Conservation (phyloP, 305 asterid genomes). For the Galium porrigens region DNA sequence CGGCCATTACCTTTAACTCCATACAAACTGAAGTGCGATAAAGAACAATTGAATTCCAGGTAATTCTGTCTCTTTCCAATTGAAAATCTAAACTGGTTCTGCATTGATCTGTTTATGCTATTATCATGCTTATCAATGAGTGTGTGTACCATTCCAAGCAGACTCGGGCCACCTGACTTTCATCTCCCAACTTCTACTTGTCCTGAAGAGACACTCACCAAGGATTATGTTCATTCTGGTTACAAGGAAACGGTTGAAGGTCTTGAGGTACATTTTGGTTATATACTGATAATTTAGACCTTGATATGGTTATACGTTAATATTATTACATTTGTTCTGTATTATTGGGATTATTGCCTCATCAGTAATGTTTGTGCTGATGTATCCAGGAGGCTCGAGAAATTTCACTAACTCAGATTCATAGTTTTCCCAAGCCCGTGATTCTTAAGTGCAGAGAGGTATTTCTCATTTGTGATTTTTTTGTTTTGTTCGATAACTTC, state of each 20-base stretch:
- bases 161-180: conserved; percentile 93
- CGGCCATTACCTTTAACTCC: conserved; percentile 46
- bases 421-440: conserved; percentile 46
- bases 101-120: background rate
- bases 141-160: conserved; percentile 18
- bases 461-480: conserved; percentile 4
- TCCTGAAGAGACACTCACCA: conserved; percentile 76
- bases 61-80: conserved; percentile 20
- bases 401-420: conserved; percentile 61
- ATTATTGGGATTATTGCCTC: conserved; percentile 4
- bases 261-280: conserved; percentile 45
- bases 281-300: background rate
- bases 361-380: conserved; percentile 12
- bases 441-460: conserved; percentile 86
- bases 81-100: background rate
- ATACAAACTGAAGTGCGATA: conserved; percentile 75
- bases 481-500: background rate
- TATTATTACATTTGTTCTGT: background rate
- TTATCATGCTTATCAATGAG: conserved; percentile 1
- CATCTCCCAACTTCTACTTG: conserved; percentile 75
- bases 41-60: conserved; percentile 77
- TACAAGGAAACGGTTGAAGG: conserved; percentile 80
- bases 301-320: background rate
- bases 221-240: conserved; percentile 64
- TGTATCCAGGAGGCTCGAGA: conserved; percentile 66